Conservation (phyloP, 2,329 filamentous ascomycete species). For the Fusarium anguioides region DNA sequence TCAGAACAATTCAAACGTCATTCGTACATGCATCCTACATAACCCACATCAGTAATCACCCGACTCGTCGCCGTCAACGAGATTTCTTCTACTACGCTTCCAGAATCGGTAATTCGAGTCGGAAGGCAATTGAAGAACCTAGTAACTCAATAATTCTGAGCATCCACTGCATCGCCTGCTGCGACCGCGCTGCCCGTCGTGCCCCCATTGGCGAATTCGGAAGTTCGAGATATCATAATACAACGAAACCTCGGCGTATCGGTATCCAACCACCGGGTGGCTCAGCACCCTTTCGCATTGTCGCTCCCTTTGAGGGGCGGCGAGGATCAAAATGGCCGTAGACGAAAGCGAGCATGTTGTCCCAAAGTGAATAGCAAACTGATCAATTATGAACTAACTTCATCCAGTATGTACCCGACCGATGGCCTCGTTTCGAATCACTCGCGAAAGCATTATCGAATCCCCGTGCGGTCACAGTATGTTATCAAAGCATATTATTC, state of each 20-base stretch:
- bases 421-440: conserved; percentile 70
- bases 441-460: conserved; percentile 74
- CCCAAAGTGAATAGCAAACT: neutral
- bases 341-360: conserved; percentile 62
- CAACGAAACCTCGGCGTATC: conserved; percentile 12
- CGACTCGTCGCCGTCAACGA: conserved; percentile 5
- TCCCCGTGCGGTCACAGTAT: conserved; percentile 73
- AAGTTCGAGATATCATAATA: conserved; percentile 11
- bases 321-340: conserved; percentile 60
- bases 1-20: conserved; percentile 44
- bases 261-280: conserved; percentile 15
- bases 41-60: conserved; percentile 26
- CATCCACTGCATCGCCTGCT: neutral
- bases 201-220: conserved; percentile 5
- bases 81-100: conserved; percentile 2
- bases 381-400: conserved; percentile 30
- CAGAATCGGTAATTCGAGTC: neutral
- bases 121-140: neutral
- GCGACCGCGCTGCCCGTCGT: conserved; percentile 10
- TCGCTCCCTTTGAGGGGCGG: conserved; percentile 33
- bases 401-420: conserved; percentile 71
- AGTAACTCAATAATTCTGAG: neutral
- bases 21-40: conserved; percentile 36
- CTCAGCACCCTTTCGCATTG: conserved; percentile 14
- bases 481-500: conserved; percentile 48